A percentile compares a stretch with the other conserved stretches of the same genome.
phyloP scores from a whole-genome alignment of 176 grass and related monocot genomes.

The Ampelocalamus luodianensis region DNA sequence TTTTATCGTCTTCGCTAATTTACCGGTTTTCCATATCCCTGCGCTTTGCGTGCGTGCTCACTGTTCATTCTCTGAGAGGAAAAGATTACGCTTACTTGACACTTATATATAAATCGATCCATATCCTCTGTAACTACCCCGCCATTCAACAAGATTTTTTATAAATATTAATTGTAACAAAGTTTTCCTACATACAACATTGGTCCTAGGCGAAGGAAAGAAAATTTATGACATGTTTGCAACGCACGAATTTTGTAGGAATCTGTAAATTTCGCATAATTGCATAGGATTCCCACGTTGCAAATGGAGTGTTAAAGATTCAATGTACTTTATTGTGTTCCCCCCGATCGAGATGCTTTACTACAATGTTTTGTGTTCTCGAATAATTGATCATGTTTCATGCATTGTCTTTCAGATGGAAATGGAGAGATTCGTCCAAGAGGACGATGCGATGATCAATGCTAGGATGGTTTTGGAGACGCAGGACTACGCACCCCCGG shows the following conservation, averaged over 20 bases:
- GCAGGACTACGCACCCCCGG: constrained; percentile 54
- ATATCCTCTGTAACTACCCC: neutral
- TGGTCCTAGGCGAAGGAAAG: neutral
- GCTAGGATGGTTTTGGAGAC: constrained; percentile 58
- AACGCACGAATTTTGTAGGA: neutral
- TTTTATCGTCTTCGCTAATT: neutral
- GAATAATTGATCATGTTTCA: neutral
- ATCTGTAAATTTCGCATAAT: neutral
- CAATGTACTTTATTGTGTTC: neutral
- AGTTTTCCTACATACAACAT: neutral
- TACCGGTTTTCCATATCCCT: neutral
- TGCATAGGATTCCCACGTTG: neutral
- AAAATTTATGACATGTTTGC: neutral
- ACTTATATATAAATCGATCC: neutral
- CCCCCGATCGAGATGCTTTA: neutral
- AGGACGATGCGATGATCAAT: neutral
- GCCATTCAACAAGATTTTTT: neutral
- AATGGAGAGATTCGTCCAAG: neutral
- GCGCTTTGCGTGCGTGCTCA: neutral
- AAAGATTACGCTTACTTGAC: neutral
- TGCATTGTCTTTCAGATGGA: constrained; percentile 27
- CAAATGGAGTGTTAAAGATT: neutral
- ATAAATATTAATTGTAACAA: neutral
- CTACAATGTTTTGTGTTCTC: neutral
- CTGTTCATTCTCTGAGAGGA: neutral